Conservation (phyloP, 73 alveolate species). For the Breviolum minutum region DNA sequence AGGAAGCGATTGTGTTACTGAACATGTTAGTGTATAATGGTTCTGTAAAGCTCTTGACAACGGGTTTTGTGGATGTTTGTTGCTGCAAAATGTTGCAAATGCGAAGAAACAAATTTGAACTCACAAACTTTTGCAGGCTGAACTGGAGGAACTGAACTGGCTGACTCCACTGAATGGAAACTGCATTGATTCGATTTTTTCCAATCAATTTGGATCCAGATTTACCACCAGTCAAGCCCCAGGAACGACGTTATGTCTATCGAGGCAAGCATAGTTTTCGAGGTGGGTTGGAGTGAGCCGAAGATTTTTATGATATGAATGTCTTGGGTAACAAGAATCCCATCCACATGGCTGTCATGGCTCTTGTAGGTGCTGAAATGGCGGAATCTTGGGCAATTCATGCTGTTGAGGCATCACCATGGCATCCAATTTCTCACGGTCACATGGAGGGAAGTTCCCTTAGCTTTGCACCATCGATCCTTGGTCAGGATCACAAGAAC, state of each 20-base stretch:
- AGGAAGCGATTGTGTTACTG: no score
- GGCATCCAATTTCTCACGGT: not conserved
- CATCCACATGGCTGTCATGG: not conserved
- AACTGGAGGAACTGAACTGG: not conserved
- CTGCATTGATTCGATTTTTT: not conserved
- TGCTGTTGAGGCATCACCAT: conserved; percentile 5
- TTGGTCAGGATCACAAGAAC: conserved; percentile 14
- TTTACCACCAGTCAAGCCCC: not conserved
- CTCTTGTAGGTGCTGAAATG: not conserved
- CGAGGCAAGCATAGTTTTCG: conserved; percentile 26
- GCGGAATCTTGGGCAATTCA: not conserved
- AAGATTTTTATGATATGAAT: no score
- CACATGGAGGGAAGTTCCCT: not conserved
- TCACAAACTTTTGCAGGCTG: not conserved
- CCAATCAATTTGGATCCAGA: no score
- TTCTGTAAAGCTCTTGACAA: no score
- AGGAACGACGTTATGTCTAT: conserved; percentile 39
- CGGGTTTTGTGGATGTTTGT: no score
- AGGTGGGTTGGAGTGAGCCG: not conserved
- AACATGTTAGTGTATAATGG: no score
- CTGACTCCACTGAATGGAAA: not conserved
- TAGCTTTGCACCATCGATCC: not conserved
- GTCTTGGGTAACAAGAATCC: not conserved
- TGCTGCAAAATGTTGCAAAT: no score
- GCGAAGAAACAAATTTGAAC: not conserved